Evolutionary conservation across 108 stramenopile species (phyloP), one percentile per base, ranked within the genome.

Genomic region (Bacterosira constricta): DNA sequence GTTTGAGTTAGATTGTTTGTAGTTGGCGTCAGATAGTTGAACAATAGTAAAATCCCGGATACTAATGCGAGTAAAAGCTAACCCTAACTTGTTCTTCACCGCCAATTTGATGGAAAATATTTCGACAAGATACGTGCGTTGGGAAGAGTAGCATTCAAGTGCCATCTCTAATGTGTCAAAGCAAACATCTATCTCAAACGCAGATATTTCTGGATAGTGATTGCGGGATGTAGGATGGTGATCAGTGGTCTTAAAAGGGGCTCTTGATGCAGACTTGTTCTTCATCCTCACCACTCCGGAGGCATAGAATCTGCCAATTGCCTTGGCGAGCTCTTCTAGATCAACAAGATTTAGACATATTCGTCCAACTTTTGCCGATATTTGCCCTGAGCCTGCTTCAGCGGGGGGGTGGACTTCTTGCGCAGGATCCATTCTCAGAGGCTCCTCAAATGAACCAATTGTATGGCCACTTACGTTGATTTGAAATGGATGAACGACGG

Each of bases 291-390:
- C 55, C 23, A 70, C 25, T 66, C 57, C 45, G 3, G 65, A 62
- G 13, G 64, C 38, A 36, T 65, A 75, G 25, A 66, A 75, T 23
- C 64, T 38, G 11, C 71, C 61, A 4, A 66, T 55, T 27, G 73
- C 73, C 44, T 66, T 66, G 7, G 73, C 73, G 37, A 75, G 65
- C 20, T 42, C 72, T 69, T 75, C 91, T 3, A 80, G 89, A 39
- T 93, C 91, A 23, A 93, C 86, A 6, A 93, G 70, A 47, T 90
- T 89, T 53, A 93, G 59, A 15, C 72, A 66, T 18, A 93, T 83
- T 11, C 83, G 70, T 37, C 87, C 83, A 17, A 92, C 64, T 12
- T 37, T 34, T 18, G 85, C 65, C 1, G 65, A 75, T 32, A 75
- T 30, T 47, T 60, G 41, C 38, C 73, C 65, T 11, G 65, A 12